A percentile compares a stretch with the other conserved stretches of the same genome.
phyloP scores from a whole-genome alignment of 1,284 basidiomycete species.

The Cutaneotrichosporon sp. region DNA sequence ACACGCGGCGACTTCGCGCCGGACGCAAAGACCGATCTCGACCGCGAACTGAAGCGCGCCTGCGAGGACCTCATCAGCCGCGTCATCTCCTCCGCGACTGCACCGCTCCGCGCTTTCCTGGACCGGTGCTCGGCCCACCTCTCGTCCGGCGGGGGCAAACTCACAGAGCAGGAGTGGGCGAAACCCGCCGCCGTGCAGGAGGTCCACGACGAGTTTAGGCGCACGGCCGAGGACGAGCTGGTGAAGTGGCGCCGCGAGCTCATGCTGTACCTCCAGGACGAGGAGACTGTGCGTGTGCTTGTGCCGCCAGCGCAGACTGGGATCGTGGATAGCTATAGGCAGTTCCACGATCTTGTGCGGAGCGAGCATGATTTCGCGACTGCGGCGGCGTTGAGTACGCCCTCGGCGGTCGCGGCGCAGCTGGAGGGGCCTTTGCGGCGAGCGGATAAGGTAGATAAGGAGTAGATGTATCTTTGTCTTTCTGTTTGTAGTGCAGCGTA shows the following conservation, averaged over 20 bases:
- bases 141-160: slow-evolving; percentile 25
- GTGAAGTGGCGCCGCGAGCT: slow-evolving; percentile 56
- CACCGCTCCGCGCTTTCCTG: slow-evolving; percentile 59
- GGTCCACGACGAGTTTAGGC: slow-evolving; percentile 57
- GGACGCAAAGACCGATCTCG: slow-evolving; percentile 63
- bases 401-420: slow-evolving; percentile 34
- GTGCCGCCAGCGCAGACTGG: slow-evolving; percentile 66
- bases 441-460: too few relatives aligned
- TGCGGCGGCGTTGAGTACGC: slow-evolving; percentile 44
- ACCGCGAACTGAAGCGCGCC: slow-evolving; percentile 69
- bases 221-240: slow-evolving; percentile 54
- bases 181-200: slow-evolving; percentile 47
- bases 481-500: too few relatives aligned
- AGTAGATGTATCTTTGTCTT: too few relatives aligned
- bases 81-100: slow-evolving; percentile 55
- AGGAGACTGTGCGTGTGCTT: slow-evolving; percentile 68
- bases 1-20: slow-evolving; percentile 26
- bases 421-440: slow-evolving; percentile 3
- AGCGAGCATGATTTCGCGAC: slow-evolving; percentile 51
- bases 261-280: slow-evolving; percentile 70
- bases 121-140: slow-evolving; percentile 52
- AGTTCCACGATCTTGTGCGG: slow-evolving; percentile 57
- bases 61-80: slow-evolving; percentile 74
- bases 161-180: slow-evolving; percentile 55
- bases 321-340: slow-evolving; percentile 66